Conservation (phyloP, 257 asterid species). For the Solanum sejunctum region DNA sequence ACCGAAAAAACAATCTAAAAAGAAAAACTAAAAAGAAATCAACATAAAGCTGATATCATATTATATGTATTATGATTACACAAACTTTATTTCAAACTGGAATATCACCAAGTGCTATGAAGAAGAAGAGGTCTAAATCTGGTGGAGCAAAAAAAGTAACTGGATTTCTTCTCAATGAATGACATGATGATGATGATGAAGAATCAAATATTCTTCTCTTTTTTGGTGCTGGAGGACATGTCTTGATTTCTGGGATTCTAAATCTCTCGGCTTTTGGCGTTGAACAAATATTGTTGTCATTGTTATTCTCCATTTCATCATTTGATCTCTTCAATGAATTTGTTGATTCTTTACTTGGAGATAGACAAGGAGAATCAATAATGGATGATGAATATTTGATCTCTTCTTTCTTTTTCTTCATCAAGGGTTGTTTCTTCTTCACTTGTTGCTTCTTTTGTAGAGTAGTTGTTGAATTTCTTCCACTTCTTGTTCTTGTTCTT, state of each 20-base stretch:
- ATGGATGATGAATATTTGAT: background rate
- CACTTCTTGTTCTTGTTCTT: constrained; percentile 14
- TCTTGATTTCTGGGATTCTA: constrained; percentile 50
- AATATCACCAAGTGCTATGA: constrained; percentile 42
- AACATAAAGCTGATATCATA: background rate
- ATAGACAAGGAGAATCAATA: background rate
- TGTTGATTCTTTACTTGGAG: constrained; percentile 9
- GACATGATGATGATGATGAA: constrained; percentile 1
- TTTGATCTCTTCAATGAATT: background rate
- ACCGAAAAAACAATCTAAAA: background rate
- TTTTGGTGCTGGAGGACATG: constrained; percentile 87
- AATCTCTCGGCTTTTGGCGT: constrained; percentile 57
- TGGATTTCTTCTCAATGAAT: constrained; percentile 20
- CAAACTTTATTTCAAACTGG: constrained; percentile 19
- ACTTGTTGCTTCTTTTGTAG: background rate
- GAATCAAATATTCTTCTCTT: constrained; percentile 23
- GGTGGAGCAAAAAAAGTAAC: constrained; percentile 52
- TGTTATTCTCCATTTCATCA: constrained; percentile 3
- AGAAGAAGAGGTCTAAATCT: constrained; percentile 63
- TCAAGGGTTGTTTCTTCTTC: constrained; percentile 9
- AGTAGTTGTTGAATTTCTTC: constrained; percentile 5
- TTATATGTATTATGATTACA: background rate
- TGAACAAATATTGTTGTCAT: constrained; percentile 19
- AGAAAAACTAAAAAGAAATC: background rate
- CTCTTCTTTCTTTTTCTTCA: constrained; percentile 10